Base-by-base conservation (phyloP, 768 basidiomycete species). In the Phaeotremella fagi region DNA sequence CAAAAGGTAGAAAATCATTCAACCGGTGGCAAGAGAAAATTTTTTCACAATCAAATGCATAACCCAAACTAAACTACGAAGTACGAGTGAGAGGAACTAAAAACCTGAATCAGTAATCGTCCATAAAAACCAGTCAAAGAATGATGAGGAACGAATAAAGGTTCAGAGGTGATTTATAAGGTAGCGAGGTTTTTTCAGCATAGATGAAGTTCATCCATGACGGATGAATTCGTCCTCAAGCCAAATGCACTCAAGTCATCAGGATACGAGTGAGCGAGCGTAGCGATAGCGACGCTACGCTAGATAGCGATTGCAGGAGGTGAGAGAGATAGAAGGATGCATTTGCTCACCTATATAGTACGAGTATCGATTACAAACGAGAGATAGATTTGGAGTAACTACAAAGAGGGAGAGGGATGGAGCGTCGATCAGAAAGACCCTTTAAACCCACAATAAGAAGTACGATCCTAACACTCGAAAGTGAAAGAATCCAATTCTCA, bases 171-270 rank as follows among this genome's bases (percentile, higher is more conserved):
- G 38, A 12, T 41, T 41, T 41, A 41, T 63, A 63, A 61, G 62
- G 65, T 67, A 63, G 65, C 65, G 68, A 62, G 68, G 63, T 47
- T 67, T 70, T 70, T 70, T 70, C 68, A 70, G 66, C 68, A 70
- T 36, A 50, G 68, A 60, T 47, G n/a, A 38, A 36, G 27, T 6
- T 6, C 5, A 12, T 16, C 28, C 46, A n/a, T 31, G 26, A 42
- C 54, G 46, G 49, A 50, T 35, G 25, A 42, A 35, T 38, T 44
- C 45, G 52, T 60, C 68, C 63, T 70, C 65, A 65, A 70, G 68
- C 68, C 68, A 70, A 70, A 70, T 70, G 68, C 68, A 70, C 68
- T 70, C 68, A 35, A 63, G 68, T 70, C 68, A 70, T 70, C 68
- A 60, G 29, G 33, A 38, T 45, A 28, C 11, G 31, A 9, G 27